Percentiles rank a stretch among this genome's conserved stretches.
Conservation (phyloP, 2,329 filamentous ascomycete species). For the Sporothrix inflata region DNA sequence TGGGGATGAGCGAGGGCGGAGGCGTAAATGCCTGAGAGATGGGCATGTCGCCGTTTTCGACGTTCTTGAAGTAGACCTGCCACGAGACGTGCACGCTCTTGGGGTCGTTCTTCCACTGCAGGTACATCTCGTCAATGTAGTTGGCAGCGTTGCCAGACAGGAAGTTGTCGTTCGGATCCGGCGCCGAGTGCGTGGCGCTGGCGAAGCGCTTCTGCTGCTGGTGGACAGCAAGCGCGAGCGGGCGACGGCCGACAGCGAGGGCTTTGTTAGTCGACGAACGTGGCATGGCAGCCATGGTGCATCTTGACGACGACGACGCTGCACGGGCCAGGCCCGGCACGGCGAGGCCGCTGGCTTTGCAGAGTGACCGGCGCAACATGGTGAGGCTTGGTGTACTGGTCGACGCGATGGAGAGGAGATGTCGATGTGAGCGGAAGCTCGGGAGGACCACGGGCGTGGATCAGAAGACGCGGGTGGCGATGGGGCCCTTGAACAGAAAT, state of each 20-base stretch:
- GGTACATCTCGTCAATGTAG: constrained; percentile 99
- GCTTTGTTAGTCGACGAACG: constrained; percentile 25
- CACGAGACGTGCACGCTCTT: constrained; percentile 95
- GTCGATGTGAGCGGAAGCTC: constrained; percentile 28
- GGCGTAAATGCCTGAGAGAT: constrained; percentile 96
- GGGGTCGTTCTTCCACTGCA: constrained; percentile 94
- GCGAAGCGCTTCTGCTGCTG: constrained; percentile 55
- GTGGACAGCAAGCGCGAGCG: constrained; percentile 50
- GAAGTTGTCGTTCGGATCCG: constrained; percentile 93
- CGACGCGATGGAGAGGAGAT: constrained; percentile 4
- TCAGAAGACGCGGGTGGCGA: constrained; percentile 25
- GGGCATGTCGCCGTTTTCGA: constrained; percentile 97
- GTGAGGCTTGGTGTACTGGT: neutral
- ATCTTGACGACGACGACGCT: constrained; percentile 27
- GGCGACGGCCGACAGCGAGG: constrained; percentile 52
- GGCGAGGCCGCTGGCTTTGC: constrained; percentile 31
- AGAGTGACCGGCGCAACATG: constrained; percentile 33
- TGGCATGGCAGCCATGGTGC: constrained; percentile 23
- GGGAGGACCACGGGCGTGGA: constrained; percentile 20
- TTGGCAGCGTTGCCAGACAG: constrained; percentile 95
- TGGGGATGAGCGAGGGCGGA: constrained; percentile 86
- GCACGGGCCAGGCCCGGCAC: constrained; percentile 26
- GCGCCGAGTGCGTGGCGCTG: constrained; percentile 57
- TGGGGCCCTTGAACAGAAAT: neutral
- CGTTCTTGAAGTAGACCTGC: constrained; percentile 99